A percentile compares a stretch with the other conserved stretches of the same genome.
Evolutionary conservation across 768 basidiomycete species (phyloP).

Genomic region (Sporobolomyces pararoseus): DNA sequence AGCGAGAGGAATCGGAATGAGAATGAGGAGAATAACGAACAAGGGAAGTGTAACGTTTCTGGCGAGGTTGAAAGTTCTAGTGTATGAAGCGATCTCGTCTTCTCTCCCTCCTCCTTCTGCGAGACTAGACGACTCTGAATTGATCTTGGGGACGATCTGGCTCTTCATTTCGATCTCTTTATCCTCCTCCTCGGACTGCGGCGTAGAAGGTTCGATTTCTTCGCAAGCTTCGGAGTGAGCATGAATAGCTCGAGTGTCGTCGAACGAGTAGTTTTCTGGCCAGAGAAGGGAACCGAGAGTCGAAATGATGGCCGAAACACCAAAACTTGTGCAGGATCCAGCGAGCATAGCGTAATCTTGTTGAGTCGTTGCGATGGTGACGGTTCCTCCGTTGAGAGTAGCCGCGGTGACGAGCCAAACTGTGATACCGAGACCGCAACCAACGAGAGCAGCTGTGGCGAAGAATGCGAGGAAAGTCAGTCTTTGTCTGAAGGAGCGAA

Average conservation of each 20-base stretch:
- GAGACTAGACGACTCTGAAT: conserved; percentile 2
- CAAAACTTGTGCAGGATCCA: conserved; percentile 82
- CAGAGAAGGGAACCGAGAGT: conserved; percentile 63
- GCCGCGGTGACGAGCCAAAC: conserved; percentile 83
- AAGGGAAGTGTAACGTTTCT: conserved; percentile 54
- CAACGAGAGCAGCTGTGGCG: conserved; percentile 54
- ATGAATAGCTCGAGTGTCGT: conserved; percentile 73
- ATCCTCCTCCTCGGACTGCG: conserved; percentile 46
- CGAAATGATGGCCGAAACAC: conserved; percentile 72
- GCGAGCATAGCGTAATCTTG: conserved; percentile 67
- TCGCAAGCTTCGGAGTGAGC: conserved; percentile 43
- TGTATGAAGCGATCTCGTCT: conserved; percentile 1
- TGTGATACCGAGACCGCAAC: conserved; percentile 62
- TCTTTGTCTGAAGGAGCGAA: neutral
- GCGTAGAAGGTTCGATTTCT: conserved; percentile 19
- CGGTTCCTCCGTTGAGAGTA: conserved; percentile 62
- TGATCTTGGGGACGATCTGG: neutral
- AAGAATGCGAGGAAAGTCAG: neutral
- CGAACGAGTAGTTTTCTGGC: conserved; percentile 80
- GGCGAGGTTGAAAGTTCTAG: conserved; percentile 43
- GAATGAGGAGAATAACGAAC: conserved; percentile 67
- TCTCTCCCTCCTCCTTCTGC: neutral
- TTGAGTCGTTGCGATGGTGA: conserved; percentile 58
- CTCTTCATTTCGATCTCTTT: conserved; percentile 46
- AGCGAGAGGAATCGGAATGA: conserved; percentile 56